Conservation (phyloP, 164 flowering plant species). For the Liriodendron chinense region DNA sequence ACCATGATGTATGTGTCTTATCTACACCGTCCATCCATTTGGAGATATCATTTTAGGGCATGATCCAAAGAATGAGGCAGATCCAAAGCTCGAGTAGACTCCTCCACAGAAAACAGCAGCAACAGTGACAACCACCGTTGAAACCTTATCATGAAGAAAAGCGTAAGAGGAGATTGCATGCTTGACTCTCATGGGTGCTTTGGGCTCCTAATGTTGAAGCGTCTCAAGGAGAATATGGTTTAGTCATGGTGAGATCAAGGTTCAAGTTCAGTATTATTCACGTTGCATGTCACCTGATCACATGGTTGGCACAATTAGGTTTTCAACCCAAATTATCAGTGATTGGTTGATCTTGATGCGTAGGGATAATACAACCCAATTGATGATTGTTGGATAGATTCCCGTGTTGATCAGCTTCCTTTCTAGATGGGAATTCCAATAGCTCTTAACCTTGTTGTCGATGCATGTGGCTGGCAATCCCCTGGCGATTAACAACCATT, state of each 20-base stretch:
- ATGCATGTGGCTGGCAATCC: no score
- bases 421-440: slow-evolving; percentile 59
- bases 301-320: background rate
- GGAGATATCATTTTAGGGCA: no score
- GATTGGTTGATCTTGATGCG: slow-evolving; percentile 6
- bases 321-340: no score
- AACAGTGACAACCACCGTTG: no score
- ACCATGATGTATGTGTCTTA: no score
- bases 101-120: no score
- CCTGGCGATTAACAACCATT: no score
- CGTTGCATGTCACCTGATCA: background rate
- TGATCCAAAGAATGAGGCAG: no score
- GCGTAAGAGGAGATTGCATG: no score
- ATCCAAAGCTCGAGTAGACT: no score
- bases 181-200: background rate
- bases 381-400: slow-evolving; percentile 4
- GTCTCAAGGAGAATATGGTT: slow-evolving; percentile 5
- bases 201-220: background rate
- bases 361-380: background rate
- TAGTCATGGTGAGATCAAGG: slow-evolving; percentile 36
- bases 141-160: no score
- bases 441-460: slow-evolving; percentile 61
- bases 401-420: slow-evolving; percentile 14
- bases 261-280: slow-evolving; percentile 33
- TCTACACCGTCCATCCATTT: no score